These are phyloP conservation scores for Maudiozyma serrabonitensis DNA, from an alignment of 805 yeast genomes.

Conservation along the genomic window DNA sequence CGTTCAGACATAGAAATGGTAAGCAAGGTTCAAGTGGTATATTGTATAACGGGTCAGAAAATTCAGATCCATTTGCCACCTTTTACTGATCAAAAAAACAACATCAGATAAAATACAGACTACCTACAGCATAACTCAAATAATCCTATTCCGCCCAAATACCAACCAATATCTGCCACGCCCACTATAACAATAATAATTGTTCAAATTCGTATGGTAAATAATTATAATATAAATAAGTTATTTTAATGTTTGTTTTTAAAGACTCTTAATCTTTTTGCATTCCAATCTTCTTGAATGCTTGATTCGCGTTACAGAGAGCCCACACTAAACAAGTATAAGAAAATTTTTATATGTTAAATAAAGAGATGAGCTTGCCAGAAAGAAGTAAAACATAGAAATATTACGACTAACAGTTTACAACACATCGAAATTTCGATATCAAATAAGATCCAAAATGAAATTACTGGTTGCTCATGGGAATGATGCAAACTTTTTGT, in stretches of 20 bases:
- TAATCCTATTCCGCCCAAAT: neutral
- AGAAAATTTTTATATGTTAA: too few relatives aligned
- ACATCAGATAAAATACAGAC: too few relatives aligned
- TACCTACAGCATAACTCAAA: too few relatives aligned
- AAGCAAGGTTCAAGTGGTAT: slow-evolving; percentile 32
- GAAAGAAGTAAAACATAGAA: too few relatives aligned
- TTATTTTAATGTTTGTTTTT: neutral
- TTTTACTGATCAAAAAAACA: slow-evolving; percentile 14
- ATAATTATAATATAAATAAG: neutral
- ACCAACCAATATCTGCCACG: neutral
- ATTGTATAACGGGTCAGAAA: slow-evolving; percentile 27
- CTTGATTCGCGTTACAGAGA: too few relatives aligned
- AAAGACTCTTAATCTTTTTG: too few relatives aligned
- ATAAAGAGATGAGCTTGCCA: too few relatives aligned
- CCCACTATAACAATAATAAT: neutral
- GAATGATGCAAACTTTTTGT: slow-evolving; percentile 11
- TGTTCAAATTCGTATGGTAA: neutral
- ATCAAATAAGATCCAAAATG: neutral
- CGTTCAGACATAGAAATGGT: slow-evolving; percentile 71
- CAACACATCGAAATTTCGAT: too few relatives aligned
- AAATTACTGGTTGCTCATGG: slow-evolving; percentile 15
- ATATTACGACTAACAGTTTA: too few relatives aligned
- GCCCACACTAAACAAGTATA: too few relatives aligned
- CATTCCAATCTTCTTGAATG: too few relatives aligned
- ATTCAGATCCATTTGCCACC: slow-evolving; percentile 31